These are phyloP conservation scores for Aaosphaeria arxii DNA, from an alignment of 2,329 filamentous ascomycete species.

Conservation along the genomic window DNA sequence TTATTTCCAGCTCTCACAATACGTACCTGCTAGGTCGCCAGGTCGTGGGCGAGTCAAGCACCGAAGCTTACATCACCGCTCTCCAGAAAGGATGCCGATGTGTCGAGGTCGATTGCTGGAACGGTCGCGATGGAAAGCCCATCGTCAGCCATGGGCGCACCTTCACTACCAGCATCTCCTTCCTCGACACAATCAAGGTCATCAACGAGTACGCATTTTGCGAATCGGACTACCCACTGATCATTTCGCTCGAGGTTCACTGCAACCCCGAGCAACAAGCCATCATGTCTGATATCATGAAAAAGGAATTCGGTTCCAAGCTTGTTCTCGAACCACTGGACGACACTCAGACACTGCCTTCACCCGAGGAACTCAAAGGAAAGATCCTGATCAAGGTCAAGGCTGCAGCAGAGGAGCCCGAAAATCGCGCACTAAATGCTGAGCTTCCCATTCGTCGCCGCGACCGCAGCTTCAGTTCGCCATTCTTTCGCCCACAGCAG, in stretches of 20 bases:
- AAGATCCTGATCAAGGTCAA: slow-evolving; percentile 95
- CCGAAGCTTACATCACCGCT: slow-evolving; percentile 90
- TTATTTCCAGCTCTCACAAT: slow-evolving; percentile 97
- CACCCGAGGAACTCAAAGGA: slow-evolving; percentile 79
- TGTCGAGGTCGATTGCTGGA: slow-evolving; percentile 98
- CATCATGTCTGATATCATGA: slow-evolving; percentile 87
- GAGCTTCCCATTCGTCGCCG: slow-evolving; percentile 38
- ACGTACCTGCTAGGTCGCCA: slow-evolving; percentile 93
- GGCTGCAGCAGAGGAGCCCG: slow-evolving; percentile 59
- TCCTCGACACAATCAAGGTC: slow-evolving; percentile 86
- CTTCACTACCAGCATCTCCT: slow-evolving; percentile 82
- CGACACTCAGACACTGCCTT: slow-evolving; percentile 67
- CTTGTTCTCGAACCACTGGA: slow-evolving; percentile 75
- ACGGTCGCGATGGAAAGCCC: slow-evolving; percentile 82
- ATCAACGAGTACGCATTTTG: slow-evolving; percentile 94
- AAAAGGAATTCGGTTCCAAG: slow-evolving; percentile 74
- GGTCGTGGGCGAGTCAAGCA: slow-evolving; percentile 83
- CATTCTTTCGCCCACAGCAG: slow-evolving; percentile 62
- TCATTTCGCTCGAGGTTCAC: slow-evolving; percentile 94
- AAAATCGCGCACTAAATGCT: slow-evolving; percentile 29
- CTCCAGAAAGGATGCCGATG: slow-evolving; percentile 88
- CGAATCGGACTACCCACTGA: slow-evolving; percentile 82
- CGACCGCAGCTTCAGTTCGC: slow-evolving; percentile 73
- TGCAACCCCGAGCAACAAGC: slow-evolving; percentile 80
- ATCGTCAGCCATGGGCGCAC: slow-evolving; percentile 90